These are phyloP conservation scores for Penicillium sp. DNA, from an alignment of 2,329 filamentous ascomycete genomes.

Conservation along the genomic window DNA sequence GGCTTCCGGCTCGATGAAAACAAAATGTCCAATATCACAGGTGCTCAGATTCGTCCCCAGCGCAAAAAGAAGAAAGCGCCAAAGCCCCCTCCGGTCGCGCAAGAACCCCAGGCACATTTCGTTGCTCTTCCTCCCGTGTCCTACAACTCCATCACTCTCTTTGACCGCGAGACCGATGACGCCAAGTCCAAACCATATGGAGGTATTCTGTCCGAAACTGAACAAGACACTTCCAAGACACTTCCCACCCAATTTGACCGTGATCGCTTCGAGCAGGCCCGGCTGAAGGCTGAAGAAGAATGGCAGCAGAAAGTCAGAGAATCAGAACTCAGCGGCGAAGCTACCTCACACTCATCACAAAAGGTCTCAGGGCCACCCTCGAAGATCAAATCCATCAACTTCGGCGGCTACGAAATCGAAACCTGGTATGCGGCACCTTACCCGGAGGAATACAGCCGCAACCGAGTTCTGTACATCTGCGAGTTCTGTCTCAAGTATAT, in stretches of 20 bases:
- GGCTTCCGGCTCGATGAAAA: slow-evolving; percentile 59
- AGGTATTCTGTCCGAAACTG: slow-evolving; percentile 82
- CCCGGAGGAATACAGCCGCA: slow-evolving; percentile 96
- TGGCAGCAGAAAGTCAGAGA: slow-evolving; percentile 71
- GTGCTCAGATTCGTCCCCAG: slow-evolving; percentile 59
- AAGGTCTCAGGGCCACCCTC: slow-evolving; percentile 85
- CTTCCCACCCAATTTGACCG: slow-evolving; percentile 79
- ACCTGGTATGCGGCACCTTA: slow-evolving; percentile 99
- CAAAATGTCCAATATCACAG: slow-evolving; percentile 63
- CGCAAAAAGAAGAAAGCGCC: slow-evolving; percentile 52
- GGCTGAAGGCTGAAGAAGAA: slow-evolving; percentile 86
- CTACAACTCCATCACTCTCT: slow-evolving; percentile 83
- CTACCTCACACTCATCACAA: slow-evolving; percentile 64
- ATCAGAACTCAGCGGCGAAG: slow-evolving; percentile 64
- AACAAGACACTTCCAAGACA: slow-evolving; percentile 89
- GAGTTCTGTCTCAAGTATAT: slow-evolving; percentile 99
- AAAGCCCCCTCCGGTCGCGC: slow-evolving; percentile 42
- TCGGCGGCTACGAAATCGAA: slow-evolving; percentile 96
- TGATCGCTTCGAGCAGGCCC: slow-evolving; percentile 83
- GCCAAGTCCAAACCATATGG: slow-evolving; percentile 92
- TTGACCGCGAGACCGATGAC: slow-evolving; percentile 88
- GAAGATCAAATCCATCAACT: slow-evolving; percentile 98
- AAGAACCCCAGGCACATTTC: slow-evolving; percentile 56
- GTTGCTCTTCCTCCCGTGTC: slow-evolving; percentile 60
- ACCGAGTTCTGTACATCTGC: slow-evolving; percentile 96